Conservation (phyloP, 768 basidiomycete species). For the Boletus tylopilopsis region DNA sequence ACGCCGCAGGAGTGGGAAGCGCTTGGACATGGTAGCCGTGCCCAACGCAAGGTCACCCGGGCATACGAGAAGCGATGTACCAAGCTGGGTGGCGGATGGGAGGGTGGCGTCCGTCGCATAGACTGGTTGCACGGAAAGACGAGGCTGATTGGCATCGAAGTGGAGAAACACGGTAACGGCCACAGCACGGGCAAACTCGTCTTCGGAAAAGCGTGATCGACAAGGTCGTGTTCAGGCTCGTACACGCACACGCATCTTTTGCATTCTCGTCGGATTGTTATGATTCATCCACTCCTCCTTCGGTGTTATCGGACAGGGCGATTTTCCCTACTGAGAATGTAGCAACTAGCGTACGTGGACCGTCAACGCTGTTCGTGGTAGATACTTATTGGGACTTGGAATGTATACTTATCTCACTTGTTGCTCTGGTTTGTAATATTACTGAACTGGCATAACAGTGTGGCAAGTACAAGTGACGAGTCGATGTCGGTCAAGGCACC, state of each 20-base stretch:
- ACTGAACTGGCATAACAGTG: too few relatives aligned
- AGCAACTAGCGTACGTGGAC: conserved; percentile 12
- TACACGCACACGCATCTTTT: conserved; percentile 5
- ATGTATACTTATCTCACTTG: conserved; percentile 22
- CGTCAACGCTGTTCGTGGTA: conserved; percentile 6
- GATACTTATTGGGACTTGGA: conserved; percentile 19
- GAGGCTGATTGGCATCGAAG: conserved; percentile 56
- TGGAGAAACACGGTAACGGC: conserved; percentile 42
- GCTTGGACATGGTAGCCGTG: conserved; percentile 50
- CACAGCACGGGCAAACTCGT: conserved; percentile 45
- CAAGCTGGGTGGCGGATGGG: conserved; percentile 64
- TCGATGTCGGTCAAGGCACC: too few relatives aligned
- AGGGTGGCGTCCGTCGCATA: conserved; percentile 60
- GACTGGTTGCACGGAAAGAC: conserved; percentile 67
- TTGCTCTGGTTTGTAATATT: too few relatives aligned
- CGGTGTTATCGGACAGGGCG: conserved; percentile 3
- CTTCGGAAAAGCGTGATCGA: conserved; percentile 39
- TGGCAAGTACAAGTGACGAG: too few relatives aligned
- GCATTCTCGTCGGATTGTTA: neutral
- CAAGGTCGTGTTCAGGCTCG: neutral
- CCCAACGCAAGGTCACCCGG: conserved; percentile 54
- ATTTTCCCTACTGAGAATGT: neutral
- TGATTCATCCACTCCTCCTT: neutral
- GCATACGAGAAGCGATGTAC: conserved; percentile 63
- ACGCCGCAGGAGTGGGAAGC: conserved; percentile 64